Evolutionary conservation across 2,329 filamentous ascomycete species (phyloP), one percentile per base, ranked within the genome.

Genomic region (Aspergillus ustus): DNA sequence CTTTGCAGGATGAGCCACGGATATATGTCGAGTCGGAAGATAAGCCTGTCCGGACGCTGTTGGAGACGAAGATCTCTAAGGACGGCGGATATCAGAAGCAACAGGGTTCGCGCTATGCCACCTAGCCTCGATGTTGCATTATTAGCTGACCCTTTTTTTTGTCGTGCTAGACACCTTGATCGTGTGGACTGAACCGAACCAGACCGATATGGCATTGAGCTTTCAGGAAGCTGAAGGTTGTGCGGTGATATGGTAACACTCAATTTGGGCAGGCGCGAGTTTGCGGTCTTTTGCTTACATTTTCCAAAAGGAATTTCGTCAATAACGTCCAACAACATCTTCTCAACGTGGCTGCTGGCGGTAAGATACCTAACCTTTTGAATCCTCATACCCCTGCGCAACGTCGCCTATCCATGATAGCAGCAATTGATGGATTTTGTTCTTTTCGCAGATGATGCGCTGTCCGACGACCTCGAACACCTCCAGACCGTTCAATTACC

Each of bases 61-160:
- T 99, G 62, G 92, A 97, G 78, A 97, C 94, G 43, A 90, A 87
- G 73, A 96, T 99, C 67, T 87, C 88, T 64, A 96, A 93, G 77
- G 93, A 97, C 73, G 94, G 98, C 86, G 91, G 91, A 62, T 98
- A 98, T 75, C 93, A 98, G 80, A 97, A 97, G 80, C 95, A 99
- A 78, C 94, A 98, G 89, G 92, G 92, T 90, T 85, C 66, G 28
- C 34, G 54, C 50, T 49, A 19, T 22, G 22, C 40, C 28, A 7
- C 8, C 8, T 25, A 29, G 63, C 55, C 64, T 50, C 53, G 57
- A 63, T 51, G 52, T 61, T 66, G 62, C 40, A 31, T 46, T 52
- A 53, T 25, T 63, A 52, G 61, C 68, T 69, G 63, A 75, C 61
- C 51, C 60, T 63, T 67, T 63, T 66, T 64, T 66, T 66, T 72